Evolutionary conservation across 2,329 filamentous ascomycete species (phyloP).

Genomic region (Exserohilum rostratum): DNA sequence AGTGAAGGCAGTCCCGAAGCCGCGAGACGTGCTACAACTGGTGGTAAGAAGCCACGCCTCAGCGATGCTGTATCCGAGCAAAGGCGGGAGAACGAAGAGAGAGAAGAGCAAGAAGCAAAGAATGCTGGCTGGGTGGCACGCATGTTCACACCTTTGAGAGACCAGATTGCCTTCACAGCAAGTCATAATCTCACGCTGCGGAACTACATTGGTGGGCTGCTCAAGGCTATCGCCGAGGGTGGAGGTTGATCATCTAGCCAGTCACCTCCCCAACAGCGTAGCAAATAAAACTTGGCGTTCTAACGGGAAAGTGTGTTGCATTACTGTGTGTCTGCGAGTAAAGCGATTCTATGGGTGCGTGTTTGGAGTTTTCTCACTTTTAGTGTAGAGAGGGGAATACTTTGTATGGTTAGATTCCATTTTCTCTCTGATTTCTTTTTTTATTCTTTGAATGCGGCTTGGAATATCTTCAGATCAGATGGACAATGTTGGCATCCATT

Average conservation of each 20-base stretch:
- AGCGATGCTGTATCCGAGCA: constrained; percentile 41
- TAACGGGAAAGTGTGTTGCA: background rate
- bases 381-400: too few species aligned
- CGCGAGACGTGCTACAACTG: constrained; percentile 27
- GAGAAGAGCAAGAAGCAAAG: constrained; percentile 57
- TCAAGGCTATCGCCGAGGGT: constrained; percentile 46
- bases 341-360: background rate
- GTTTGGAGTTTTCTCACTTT: background rate
- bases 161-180: constrained; percentile 71
- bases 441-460: too few species aligned
- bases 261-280: background rate
- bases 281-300: background rate
- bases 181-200: constrained; percentile 64
- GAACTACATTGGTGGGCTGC: constrained; percentile 46
- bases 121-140: constrained; percentile 68
- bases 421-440: too few species aligned
- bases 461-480: too few species aligned
- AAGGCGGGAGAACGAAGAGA: constrained; percentile 36
- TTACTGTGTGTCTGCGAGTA: background rate
- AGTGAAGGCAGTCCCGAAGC: constrained; percentile 37
- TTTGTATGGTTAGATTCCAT: too few species aligned
- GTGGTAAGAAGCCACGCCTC: constrained; percentile 53
- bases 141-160: constrained; percentile 69
- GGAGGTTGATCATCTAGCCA: constrained; percentile 29
- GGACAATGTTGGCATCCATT: too few species aligned